Evolutionary conservation across 2,329 filamentous ascomycete genomes (phyloP), one percentile per base, ranked within the genome.

Genomic region (Salinomyces thailandicus): DNA sequence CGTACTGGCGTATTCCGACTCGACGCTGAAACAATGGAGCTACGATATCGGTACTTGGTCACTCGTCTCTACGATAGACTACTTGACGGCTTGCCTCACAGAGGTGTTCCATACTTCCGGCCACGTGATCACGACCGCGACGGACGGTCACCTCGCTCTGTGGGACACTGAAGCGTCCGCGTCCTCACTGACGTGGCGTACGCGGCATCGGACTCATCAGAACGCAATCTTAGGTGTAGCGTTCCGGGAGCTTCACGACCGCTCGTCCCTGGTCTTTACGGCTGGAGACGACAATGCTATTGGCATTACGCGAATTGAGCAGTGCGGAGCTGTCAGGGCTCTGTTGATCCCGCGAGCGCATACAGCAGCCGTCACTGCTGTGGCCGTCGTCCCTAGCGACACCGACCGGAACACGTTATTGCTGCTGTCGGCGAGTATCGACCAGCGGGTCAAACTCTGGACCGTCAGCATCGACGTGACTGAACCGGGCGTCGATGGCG

Each of bases 241-340:
- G 3, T 35, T 60, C 4, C 40, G 57, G 2, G 31, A 50, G 18
- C 35, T 66, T 11, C 15, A 51, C 13, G 44, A 54, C 18, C 49
- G 47, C n/a, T 46, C 60, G 35, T 48, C 63, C 46, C 46, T 82
- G 1, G 53, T 93, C 13, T 58, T 84, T 4, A 86, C 85, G 0
- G 85, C 84, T 17, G 86, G 91, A 15, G 91, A 98, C 50, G 91
- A 96, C 58, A 91, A 91, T 43, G 80, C 81, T 3, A 58, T 96
- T 0, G 79, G 73, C 0, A 51, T 84, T 8, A 72, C 71, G 0
- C 53, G 70, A 48, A 69, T 18, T 19, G 18, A 15, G 14, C 11
- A 17, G 5, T 5, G 9, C 3, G 20, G 43, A 24, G 28, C 43
- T 17, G 35, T 44, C 8, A 31, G 39, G 1, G 62, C 60, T 1